phyloP scores from a whole-genome alignment of 2,329 filamentous ascomycete species.

The Sclerotinia minor region DNA sequence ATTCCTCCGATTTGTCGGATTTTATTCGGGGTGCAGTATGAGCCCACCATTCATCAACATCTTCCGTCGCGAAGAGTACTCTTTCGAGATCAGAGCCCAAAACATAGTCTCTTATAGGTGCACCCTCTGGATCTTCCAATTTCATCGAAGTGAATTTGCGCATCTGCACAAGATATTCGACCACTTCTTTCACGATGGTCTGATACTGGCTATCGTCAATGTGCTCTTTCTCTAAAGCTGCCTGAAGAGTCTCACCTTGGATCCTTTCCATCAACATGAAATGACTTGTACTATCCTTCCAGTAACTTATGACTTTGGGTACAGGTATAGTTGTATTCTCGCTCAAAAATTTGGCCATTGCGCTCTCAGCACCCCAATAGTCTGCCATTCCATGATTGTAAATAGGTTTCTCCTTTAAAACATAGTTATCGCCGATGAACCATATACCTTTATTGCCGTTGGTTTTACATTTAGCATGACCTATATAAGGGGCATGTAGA shows the following conservation, averaged over 20 bases:
- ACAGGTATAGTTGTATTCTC: neutral
- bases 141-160: constrained; percentile 3
- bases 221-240: accelerated
- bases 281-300: neutral
- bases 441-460: too few species aligned
- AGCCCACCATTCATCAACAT: neutral
- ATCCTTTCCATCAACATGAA: neutral
- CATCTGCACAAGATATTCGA: neutral
- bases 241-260: neutral
- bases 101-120: neutral
- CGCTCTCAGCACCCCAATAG: too few species aligned
- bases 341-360: neutral
- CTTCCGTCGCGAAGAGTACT: too few species aligned
- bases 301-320: neutral
- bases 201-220: too few species aligned
- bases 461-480: too few species aligned
- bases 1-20: too few species aligned
- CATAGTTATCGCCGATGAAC: too few species aligned
- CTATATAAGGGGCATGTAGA: too few species aligned
- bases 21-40: neutral
- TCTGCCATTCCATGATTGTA: too few species aligned
- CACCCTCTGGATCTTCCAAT: neutral
- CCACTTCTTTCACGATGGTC: neutral
- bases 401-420: too few species aligned
- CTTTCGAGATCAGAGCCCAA: accelerated